Evolutionary conservation across 345 rosid species (phyloP), one percentile per base, ranked within the genome.

Genomic region (Sisymbrium irio): DNA sequence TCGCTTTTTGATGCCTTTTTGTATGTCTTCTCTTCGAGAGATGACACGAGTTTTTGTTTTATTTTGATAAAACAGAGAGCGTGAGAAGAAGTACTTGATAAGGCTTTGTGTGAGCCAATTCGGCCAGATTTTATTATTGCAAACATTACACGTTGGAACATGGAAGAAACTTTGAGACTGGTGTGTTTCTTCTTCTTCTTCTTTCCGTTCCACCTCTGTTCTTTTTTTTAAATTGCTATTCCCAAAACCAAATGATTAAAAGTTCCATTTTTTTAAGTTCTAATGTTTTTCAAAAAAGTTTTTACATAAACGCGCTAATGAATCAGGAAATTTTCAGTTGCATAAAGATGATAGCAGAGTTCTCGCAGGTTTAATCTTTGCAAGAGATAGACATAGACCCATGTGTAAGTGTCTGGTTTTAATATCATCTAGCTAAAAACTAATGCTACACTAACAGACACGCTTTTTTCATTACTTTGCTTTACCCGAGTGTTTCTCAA

Each of bases 331-430:
- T 76, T 9, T 64, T 51, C 33, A 56, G 37, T 65, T 35, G 62
- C 50, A 22, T 22, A 7, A 13, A 67, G 42, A 58, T 15, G 18
- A 62, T 15, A 7, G 10, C 44, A 65, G 73, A 65, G 56, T 65
- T 79, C 84, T 91, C 17, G 80, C 82, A 71, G 91, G 95, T 68
- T 85, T 91, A 39, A 77, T 88, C 46, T 85, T 94, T 79, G 90
- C 90, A 49, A 87, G 81, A 79, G 93, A 89, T 65, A 83, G 82
- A 82, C 72, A 82, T 69, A 84, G 82, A 64, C 80, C 79, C 65
- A 71, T 40, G 27, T 88, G 98, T 91, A 86, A 67, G 71, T 78
- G 12, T 72, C 45, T 51, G 59, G 33, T 22, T 44, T 64, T 61
- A 4, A 76, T 53, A 51, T 17, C 14, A 14, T 13, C 9, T 49